Base-by-base conservation (phyloP, 257 asterid genomes). In the Solanum rostratum region DNA sequence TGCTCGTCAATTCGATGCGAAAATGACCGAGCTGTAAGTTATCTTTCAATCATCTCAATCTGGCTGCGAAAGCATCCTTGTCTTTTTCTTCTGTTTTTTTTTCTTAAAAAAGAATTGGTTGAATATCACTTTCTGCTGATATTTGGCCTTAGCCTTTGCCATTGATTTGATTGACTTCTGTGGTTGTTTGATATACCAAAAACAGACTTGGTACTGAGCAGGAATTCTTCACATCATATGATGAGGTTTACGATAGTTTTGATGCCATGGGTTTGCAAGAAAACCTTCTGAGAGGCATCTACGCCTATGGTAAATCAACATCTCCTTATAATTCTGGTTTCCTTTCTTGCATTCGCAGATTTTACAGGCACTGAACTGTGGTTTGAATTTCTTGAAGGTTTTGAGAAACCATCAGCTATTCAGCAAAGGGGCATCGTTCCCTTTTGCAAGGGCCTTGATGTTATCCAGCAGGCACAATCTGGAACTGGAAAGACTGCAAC, bases 371-470 rank as follows among this genome's bases (percentile, higher is more conserved):
- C 6, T 76, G 63, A 76, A 49, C 27, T 27, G 41, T 76, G 24
- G n/a, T 70, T 16, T 24, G 85, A 19, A 63, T 80, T 43, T 39
- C 85, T 85, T 85, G 50, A 85, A 92, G 95, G 93, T 83, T 92
- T 92, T 71, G 95, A 92, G 90, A 92, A 90, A 81, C 95, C 95
- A 62, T 92, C 95, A 52, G 95, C 93, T 53, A 92, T 92, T 86
- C 95, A 92, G 87, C 95, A 92, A 87, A 84, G 95, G 86, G 95
- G 95, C 52, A 92, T 92, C 59, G 95, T 92, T 74, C 95, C 95
- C 29, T 92, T 92, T 85, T 76, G 86, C 92, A 90, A 90, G 91
- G 82, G 82, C 82, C 82, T 76, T 49, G 82, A 76, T 19, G 82
- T 76, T 16, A 76, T 76, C 82, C 82, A 93, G 84, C 92, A 69